Percentiles rank a stretch among this genome's conserved stretches.
Conservation (phyloP, 1,284 basidiomycete genomes). For the Ustilago shanxiensis region DNA sequence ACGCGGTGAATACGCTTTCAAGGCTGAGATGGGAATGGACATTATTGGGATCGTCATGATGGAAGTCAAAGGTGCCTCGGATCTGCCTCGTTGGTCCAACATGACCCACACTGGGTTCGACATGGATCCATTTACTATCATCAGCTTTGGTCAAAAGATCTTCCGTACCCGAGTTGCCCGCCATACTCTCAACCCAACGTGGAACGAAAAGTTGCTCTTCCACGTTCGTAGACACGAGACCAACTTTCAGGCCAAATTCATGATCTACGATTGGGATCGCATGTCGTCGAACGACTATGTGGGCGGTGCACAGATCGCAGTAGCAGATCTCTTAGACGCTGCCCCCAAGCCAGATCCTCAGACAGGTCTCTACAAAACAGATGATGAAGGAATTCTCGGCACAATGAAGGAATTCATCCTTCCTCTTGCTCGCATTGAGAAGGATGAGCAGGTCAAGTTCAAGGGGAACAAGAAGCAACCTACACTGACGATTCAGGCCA, state of each 20-base stretch:
- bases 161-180: slow-evolving; percentile 82
- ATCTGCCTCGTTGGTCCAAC: slow-evolving; percentile 88
- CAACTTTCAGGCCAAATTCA: slow-evolving; percentile 66
- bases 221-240: slow-evolving; percentile 91
- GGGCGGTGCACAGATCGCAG: slow-evolving; percentile 48
- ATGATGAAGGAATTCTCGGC: slow-evolving; percentile 39
- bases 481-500: slow-evolving; percentile 76
- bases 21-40: slow-evolving; percentile 76
- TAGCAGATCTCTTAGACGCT: slow-evolving; percentile 56
- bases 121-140: slow-evolving; percentile 97
- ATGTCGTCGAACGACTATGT: slow-evolving; percentile 67
- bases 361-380: slow-evolving; percentile 56
- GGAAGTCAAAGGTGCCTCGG: slow-evolving; percentile 79
- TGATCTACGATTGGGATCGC: slow-evolving; percentile 68
- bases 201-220: slow-evolving; percentile 96
- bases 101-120: slow-evolving; percentile 80
- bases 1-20: slow-evolving; percentile 72
- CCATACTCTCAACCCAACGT: slow-evolving; percentile 81
- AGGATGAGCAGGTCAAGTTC: slow-evolving; percentile 59
- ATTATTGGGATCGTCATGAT: slow-evolving; percentile 94
- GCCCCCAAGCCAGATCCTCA: slow-evolving; percentile 57
- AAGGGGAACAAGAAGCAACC: slow-evolving; percentile 29
- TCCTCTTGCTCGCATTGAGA: slow-evolving; percentile 46
- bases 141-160: slow-evolving; percentile 96
- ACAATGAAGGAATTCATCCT: slow-evolving; percentile 53